Evolutionary conservation across 139 green algal species (phyloP), one percentile per base, ranked within the genome.

Genomic region (Prasinococcaceae sp.): DNA sequence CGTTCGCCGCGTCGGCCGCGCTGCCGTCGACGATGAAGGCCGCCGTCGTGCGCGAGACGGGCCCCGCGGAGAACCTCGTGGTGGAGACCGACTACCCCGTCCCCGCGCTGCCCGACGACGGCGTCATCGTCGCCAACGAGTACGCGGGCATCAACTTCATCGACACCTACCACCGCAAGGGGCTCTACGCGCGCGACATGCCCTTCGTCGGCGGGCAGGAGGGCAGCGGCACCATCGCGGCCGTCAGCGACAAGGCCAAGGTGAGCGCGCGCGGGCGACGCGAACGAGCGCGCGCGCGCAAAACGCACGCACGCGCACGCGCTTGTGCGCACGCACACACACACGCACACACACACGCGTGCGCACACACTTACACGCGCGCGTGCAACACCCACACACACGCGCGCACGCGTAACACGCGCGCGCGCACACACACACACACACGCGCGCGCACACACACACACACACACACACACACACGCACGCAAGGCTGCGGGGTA

Each of bases 111-210:
- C 14, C n/a, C 2, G 41, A 41, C 29, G 53, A 42, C 10, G 28
- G 26, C 24, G 53, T 50, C 17, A 16, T 61, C 25, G 30, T 61
- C 9, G 42, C 43, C 22, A 61, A 61, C 53, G 35, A 61, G 41
- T 61, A 46, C 41, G 30, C 41, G 20, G 53, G 53, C 8, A 61
- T 61, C 19, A 61, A 61, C 53, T 61, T 61, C 42, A 61, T 61
- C 42, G 53, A 61, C 53, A 61, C 53, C 2, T 61, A 61, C 36
- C 53, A 61, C 42, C 53, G 53, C 2, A 53, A 27, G 19, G 53
- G 53, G n/a, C 44, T 61, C 29, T 61, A 61, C 44, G 50, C 49
- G 40, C 41, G 53, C 24, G 53, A 61, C 27, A 28, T 61, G 3
- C 53, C 53, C 6, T 61, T 61, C 23, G 53, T 61, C 19, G 53